phyloP scores from a whole-genome alignment of 2,329 filamentous ascomycete genomes.

The Calonectria honghensis region DNA sequence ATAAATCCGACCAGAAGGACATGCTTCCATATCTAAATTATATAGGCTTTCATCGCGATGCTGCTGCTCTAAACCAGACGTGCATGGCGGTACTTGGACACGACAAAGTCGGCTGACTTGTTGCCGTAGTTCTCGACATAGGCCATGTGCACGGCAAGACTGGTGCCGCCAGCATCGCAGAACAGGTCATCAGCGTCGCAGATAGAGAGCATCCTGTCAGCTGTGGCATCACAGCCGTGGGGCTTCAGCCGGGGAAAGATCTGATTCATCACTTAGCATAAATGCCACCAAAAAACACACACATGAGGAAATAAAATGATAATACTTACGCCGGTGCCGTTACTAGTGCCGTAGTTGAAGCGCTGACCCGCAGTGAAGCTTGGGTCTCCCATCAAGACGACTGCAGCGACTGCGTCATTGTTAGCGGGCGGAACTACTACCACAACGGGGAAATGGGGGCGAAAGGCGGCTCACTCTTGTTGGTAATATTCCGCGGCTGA shows the following conservation, averaged over 20 bases:
- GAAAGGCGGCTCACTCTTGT: conserved; percentile 40
- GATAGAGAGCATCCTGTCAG: conserved; percentile 43
- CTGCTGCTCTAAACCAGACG: background rate
- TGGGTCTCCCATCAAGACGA: conserved; percentile 52
- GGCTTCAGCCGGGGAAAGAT: conserved; percentile 47
- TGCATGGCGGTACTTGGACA: conserved; percentile 36
- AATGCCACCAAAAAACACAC: too few relatives aligned
- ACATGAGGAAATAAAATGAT: background rate
- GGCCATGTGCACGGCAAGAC: conserved; percentile 48
- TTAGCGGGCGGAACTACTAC: background rate
- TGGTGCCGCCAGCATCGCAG: conserved; percentile 46
- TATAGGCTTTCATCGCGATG: background rate
- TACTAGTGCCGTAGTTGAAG: conserved; percentile 47
- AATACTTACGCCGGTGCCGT: conserved; percentile 45
- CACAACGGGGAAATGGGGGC: accelerated
- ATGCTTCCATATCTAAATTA: background rate
- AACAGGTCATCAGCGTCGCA: conserved; percentile 49
- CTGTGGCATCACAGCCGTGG: conserved; percentile 40
- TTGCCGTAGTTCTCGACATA: conserved; percentile 45
- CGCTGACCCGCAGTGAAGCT: conserved; percentile 46
- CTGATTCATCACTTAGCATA: conserved; percentile 16
- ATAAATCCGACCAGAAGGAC: background rate
- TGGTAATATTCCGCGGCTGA: conserved; percentile 20
- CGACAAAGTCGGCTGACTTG: conserved; percentile 40
- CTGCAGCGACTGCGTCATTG: conserved; percentile 40